Evolutionary conservation across 2,329 filamentous ascomycete genomes (phyloP), one percentile per base, ranked within the genome.

Genomic region (Epichloe sibirici): DNA sequence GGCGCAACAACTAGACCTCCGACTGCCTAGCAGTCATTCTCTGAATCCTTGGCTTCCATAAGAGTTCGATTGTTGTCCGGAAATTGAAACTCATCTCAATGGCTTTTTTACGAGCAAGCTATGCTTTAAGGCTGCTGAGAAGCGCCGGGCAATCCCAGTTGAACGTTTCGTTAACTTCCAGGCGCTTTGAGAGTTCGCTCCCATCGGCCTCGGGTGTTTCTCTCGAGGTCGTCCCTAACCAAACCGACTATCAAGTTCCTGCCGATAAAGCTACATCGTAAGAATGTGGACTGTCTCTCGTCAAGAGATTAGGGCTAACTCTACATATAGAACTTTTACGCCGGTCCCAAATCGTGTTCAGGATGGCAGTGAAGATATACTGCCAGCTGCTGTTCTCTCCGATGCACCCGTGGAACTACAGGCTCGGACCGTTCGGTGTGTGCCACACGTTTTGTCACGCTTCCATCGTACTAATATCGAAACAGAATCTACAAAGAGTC

Each of bases 321-420:
- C 15, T 9, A 6, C 17, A 34, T 15, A 46, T 65, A 96, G 91
- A 55, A 83, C 82, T 65, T 98, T 88, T 71, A 95, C 91, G 1
- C 93, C 91, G 21, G 83, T 96, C 23, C 91, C 93, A 54, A 90
- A 87, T 74, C 79, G 83, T 58, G 79, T 96, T 55, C 89, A 95
- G 79, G 85, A 95, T 65, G 93, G 90, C 63, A 94, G 86, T 66
- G 91, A 97, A 72, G 80, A 85, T 4, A 74, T 82, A 54, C 77
- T 93, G 43, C 82, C 90, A 49, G 93, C 91, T 28, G 89, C 90
- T 55, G 80, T 93, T 31, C 77, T 96, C 35, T 97, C 93, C 3
- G 93, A 91, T 49, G 93, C 93, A 46, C 94, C 93, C 34, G 81
- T 90, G 53, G 94, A 98, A 67, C 81, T 98, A 17, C 90, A 98